Evolutionary conservation across 192 early-diverging fungal genomes (phyloP).

Genomic region (Podochytrium sp.): DNA sequence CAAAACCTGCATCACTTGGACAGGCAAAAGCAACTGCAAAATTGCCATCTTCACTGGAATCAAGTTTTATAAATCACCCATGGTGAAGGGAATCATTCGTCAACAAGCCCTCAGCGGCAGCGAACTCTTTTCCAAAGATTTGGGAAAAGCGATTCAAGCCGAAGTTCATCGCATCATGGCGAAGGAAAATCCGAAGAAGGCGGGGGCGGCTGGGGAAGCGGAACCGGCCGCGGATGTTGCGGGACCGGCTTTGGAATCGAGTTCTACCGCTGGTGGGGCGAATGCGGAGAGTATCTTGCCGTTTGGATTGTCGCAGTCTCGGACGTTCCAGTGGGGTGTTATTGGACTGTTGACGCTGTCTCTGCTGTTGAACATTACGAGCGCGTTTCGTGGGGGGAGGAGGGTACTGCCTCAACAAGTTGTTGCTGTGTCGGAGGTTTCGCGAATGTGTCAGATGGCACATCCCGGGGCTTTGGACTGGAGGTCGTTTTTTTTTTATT

Average conservation of each 20-base stretch:
- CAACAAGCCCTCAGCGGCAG: slow-evolving; percentile 63
- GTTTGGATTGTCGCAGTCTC: slow-evolving; percentile 27
- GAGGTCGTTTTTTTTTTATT: no score
- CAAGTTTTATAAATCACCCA: slow-evolving; percentile 69
- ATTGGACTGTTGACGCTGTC: slow-evolving; percentile 16
- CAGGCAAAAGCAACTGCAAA: slow-evolving; percentile 51
- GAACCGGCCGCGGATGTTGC: background rate
- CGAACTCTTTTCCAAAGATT: slow-evolving; percentile 48
- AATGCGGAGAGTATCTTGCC: slow-evolving; percentile 24
- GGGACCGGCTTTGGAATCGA: background rate
- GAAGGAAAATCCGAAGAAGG: slow-evolving; percentile 9
- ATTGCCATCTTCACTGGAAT: slow-evolving; percentile 60
- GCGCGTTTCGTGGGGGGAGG: background rate
- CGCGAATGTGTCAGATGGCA: background rate
- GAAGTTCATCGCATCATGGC: slow-evolving; percentile 33
- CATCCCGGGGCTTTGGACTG: slow-evolving; percentile 18
- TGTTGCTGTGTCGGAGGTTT: background rate
- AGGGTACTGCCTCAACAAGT: background rate
- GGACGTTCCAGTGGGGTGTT: slow-evolving; percentile 23
- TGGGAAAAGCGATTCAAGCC: slow-evolving; percentile 52
- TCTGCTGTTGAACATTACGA: slow-evolving; percentile 9
- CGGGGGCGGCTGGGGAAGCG: background rate
- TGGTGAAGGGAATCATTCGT: slow-evolving; percentile 72
- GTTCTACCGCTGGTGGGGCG: background rate
- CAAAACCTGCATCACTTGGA: slow-evolving; percentile 73